Conservation (phyloP, 305 asterid species). For the Fraxinus sp. region DNA sequence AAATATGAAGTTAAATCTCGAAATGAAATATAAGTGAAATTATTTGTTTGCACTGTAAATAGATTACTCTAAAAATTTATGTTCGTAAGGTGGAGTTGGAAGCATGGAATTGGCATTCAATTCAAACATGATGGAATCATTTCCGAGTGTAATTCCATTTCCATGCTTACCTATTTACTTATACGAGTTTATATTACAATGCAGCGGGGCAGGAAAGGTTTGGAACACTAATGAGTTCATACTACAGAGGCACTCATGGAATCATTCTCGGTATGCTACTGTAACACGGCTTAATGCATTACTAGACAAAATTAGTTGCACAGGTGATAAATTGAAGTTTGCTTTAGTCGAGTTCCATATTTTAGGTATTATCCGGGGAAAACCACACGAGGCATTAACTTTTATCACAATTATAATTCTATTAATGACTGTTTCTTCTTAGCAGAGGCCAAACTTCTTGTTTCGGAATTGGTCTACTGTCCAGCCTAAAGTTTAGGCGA, state of each 20-base stretch:
- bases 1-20: neutral
- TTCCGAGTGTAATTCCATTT: neutral
- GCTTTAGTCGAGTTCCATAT: neutral
- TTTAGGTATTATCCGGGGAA: neutral
- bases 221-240: slow-evolving; percentile 71
- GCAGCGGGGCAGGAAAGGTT: slow-evolving; percentile 95
- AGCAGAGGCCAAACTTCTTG: neutral
- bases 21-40: neutral
- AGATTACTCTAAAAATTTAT: neutral
- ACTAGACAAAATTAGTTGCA: neutral
- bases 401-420: neutral
- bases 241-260: slow-evolving; percentile 97
- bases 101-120: neutral
- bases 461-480: neutral
- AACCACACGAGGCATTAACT: neutral
- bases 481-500: neutral
- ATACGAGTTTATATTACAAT: neutral
- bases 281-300: neutral
- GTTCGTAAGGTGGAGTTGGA: neutral
- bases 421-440: neutral
- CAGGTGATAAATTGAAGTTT: neutral
- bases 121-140: neutral
- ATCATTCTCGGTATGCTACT: slow-evolving; percentile 63
- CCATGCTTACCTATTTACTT: neutral
- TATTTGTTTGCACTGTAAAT: neutral